phyloP scores from a whole-genome alignment of 2,329 filamentous ascomycete species.

The Penicillium sp. region DNA sequence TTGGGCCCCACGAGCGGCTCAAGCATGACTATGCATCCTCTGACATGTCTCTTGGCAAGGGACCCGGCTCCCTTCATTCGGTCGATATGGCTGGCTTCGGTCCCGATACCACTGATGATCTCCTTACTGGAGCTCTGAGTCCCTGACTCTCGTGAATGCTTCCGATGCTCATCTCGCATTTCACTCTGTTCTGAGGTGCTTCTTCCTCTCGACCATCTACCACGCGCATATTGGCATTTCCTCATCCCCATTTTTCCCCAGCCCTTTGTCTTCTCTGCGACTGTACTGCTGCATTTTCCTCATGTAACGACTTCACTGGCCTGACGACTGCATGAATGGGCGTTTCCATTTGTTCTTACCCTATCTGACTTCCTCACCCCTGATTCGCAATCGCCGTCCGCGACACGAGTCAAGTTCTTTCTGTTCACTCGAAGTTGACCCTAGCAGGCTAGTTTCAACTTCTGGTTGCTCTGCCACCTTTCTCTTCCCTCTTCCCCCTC shows the following conservation, averaged over 20 bases:
- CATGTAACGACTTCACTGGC: conserved; percentile 37
- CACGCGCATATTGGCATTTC: conserved; percentile 1
- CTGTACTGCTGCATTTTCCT: conserved; percentile 29
- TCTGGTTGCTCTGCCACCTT: conserved; percentile 21
- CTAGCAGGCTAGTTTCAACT: conserved; percentile 31
- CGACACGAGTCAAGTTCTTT: conserved; percentile 17
- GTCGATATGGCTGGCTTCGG: conserved; percentile 43
- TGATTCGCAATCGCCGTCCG: conserved; percentile 16
- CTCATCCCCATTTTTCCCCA: too few relatives aligned
- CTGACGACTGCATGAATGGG: conserved; percentile 39
- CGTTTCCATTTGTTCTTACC: conserved; percentile 26
- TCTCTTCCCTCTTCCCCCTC: conserved; percentile 1
- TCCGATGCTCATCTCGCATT: conserved; percentile 1
- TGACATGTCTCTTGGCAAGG: conserved; percentile 39
- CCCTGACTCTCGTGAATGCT: conserved; percentile 23
- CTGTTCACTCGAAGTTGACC: conserved; percentile 24
- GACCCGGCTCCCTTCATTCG: conserved; percentile 40
- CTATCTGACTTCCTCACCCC: conserved; percentile 5
- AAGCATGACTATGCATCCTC: conserved; percentile 42
- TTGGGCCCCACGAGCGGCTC: conserved; percentile 37
- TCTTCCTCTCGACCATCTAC: conserved; percentile 1
- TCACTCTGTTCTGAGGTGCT: neutral
- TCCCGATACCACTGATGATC: conserved; percentile 35
- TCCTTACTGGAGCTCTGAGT: conserved; percentile 32
- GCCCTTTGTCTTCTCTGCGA: conserved; percentile 24